Evolutionary conservation across 2,329 filamentous ascomycete genomes (phyloP), one percentile per base, ranked within the genome.

Genomic region (Trichophyton schoenleinii): DNA sequence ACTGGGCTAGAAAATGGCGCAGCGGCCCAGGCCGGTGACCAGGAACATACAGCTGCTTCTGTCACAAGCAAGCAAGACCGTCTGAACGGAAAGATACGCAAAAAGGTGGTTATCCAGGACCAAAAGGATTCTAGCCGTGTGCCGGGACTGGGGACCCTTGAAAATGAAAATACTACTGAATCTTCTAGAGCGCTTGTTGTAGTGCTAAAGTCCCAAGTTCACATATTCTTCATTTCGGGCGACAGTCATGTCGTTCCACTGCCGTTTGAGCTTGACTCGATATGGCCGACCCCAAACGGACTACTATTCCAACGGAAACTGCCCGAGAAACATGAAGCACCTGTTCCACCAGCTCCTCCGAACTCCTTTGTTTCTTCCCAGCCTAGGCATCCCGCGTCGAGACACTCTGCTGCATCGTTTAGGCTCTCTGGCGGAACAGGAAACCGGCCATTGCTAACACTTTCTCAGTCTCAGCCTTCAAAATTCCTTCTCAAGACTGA

Each of bases 221-320:
- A 97, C 71, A 84, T 99, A 66, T 95, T 91, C 78, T 96, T 95
- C 71, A 81, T 97, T 42, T 84, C 88, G 1, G 92, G 92, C 20
- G 86, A 89, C 38, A 94, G 84, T 70, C 89, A 99, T 80, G 84
- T 96, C 62, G 81, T 97, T 57, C 90, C 96, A 71, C 84, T 99
- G 70, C 92, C 92, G 1, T 99, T 99, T 70, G 91, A 97, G 74
- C 88, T 96, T 48, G 90, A 96, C 70, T 84, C 84, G 60, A 91
- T 89, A 34, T 89, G 91, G 72, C 85, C 92, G 41, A 88, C 89
- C 11, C 88, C 91, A 4, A 80, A 84, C 36, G 94, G 94, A 28
- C 81, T 97, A 58, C 81, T 99, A 20, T 83, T 99, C 61, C 92
- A 97, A 73, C 82, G 91, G 63, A 95, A 87, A 70, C 78, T 86